Percentiles rank a stretch among this genome's conserved stretches.
phyloP scores from a whole-genome alignment of 2,329 filamentous ascomycete species.

The Colletotrichum somersetense region DNA sequence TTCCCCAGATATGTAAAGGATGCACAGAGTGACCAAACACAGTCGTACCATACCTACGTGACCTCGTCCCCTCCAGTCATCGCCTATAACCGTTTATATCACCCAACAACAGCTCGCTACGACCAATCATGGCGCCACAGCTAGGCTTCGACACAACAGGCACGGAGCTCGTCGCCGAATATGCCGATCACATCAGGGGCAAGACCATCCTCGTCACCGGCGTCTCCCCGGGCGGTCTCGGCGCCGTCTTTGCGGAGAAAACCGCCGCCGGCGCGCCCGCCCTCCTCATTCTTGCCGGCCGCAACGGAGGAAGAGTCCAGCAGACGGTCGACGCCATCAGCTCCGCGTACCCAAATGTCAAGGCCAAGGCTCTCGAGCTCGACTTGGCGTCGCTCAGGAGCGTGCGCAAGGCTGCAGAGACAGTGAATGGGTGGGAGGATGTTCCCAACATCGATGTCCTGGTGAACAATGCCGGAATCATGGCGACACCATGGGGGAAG shows the following conservation, averaged over 20 bases:
- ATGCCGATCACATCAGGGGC: constrained; percentile 49
- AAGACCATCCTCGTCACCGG: constrained; percentile 59
- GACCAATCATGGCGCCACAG: constrained; percentile 20
- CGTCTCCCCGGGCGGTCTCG: constrained; percentile 55
- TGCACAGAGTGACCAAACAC: not conserved
- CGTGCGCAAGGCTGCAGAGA: constrained; percentile 54
- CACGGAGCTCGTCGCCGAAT: constrained; percentile 48
- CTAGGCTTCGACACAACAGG: constrained; percentile 42
- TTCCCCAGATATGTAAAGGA: not conserved
- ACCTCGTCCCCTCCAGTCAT: not conserved
- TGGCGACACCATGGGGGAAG: constrained; percentile 50
- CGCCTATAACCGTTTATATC: no score
- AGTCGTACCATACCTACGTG: not conserved
- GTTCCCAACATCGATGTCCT: constrained; percentile 54
- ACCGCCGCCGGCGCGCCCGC: constrained; percentile 56
- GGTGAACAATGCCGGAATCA: constrained; percentile 59
- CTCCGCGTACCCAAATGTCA: constrained; percentile 49
- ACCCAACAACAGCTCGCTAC: not conserved
- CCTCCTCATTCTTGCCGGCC: constrained; percentile 61
- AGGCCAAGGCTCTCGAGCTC: constrained; percentile 52
- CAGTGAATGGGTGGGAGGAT: constrained; percentile 51
- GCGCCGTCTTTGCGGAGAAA: constrained; percentile 52
- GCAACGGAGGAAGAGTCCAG: constrained; percentile 55
- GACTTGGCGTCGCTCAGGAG: constrained; percentile 56
- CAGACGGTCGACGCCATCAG: constrained; percentile 53